Conservation (phyloP, 495 filamentous ascomycete species). For the Massariosphaeria phaeospora region DNA sequence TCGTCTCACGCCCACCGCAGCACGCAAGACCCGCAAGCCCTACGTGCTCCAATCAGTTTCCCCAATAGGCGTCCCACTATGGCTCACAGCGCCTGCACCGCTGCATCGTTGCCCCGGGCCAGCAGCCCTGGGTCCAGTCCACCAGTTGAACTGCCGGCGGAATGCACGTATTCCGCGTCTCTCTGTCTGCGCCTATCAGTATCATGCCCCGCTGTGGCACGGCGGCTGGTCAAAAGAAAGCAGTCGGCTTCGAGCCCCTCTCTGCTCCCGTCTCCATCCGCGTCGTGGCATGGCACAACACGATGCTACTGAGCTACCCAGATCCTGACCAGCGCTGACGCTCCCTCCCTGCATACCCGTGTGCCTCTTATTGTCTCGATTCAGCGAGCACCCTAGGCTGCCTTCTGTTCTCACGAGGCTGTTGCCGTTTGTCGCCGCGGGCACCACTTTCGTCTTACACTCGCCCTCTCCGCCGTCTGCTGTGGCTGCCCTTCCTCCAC, state of each 20-base stretch:
- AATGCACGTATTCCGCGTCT: neutral
- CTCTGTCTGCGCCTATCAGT: neutral
- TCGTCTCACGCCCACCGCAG: neutral
- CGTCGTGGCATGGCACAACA: slow-evolving; percentile 16
- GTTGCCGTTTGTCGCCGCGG: neutral
- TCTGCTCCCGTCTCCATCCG: slow-evolving; percentile 3
- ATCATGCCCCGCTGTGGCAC: slow-evolving; percentile 23
- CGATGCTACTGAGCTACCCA: neutral
- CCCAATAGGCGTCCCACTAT: slow-evolving; percentile 8
- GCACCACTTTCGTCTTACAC: slow-evolving; percentile 16
- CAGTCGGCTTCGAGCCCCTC: neutral
- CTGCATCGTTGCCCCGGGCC: neutral
- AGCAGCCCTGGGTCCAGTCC: neutral
- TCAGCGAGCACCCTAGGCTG: slow-evolving; percentile 2
- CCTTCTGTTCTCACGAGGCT: slow-evolving; percentile 9
- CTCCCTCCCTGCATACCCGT: slow-evolving; percentile 3
- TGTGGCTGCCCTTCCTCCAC: neutral
- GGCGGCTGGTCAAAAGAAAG: slow-evolving; percentile 23
- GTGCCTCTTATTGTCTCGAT: neutral
- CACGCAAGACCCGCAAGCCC: neutral
- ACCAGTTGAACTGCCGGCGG: slow-evolving; percentile 19
- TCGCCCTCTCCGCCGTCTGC: neutral
- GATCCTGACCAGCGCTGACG: slow-evolving; percentile 16
- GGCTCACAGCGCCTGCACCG: neutral
- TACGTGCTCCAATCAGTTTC: neutral